Percentiles rank a stretch among this genome's conserved stretches.
These are phyloP conservation scores for Nemophila menziesii DNA, from an alignment of 257 asterid species.

Conservation along the genomic window DNA sequence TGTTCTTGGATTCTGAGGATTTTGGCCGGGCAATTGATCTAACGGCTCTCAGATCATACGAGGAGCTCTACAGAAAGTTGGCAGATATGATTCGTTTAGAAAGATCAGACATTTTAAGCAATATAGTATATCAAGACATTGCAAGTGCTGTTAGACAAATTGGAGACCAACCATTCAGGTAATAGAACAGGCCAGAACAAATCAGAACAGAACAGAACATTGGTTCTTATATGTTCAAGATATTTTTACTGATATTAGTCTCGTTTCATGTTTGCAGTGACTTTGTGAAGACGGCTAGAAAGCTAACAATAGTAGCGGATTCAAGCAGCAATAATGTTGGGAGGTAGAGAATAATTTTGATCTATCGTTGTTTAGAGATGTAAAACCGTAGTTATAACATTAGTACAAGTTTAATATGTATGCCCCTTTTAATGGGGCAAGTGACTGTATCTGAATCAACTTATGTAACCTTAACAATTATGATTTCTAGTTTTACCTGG, in stretches of 20 bases:
- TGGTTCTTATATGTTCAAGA: not conserved
- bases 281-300: conserved; percentile 42
- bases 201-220: not conserved
- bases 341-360: conserved; percentile 17
- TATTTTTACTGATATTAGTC: not conserved
- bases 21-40: conserved; percentile 52
- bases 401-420: conserved; percentile 8
- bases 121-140: conserved; percentile 35
- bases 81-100: conserved; percentile 40
- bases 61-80: conserved; percentile 38
- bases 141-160: conserved; percentile 34
- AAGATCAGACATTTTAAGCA: conserved; percentile 41
- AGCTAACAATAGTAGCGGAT: conserved; percentile 52
- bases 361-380: conserved; percentile 15
- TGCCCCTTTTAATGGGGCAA: not conserved
- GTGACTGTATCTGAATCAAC: no score
- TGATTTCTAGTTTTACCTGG: not conserved
- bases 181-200: conserved; percentile 1
- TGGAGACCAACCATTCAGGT: conserved; percentile 64
- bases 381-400: conserved; percentile 19
- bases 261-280: conserved; percentile 34
- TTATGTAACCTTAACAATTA: not conserved
- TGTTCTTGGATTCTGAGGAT: conserved; percentile 53
- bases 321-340: conserved; percentile 40
- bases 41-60: conserved; percentile 31